A percentile compares a stretch with the other conserved stretches of the same genome.
phyloP scores from a whole-genome alignment of 2,329 filamentous ascomycete species.

The Xylariaceae sp. region DNA sequence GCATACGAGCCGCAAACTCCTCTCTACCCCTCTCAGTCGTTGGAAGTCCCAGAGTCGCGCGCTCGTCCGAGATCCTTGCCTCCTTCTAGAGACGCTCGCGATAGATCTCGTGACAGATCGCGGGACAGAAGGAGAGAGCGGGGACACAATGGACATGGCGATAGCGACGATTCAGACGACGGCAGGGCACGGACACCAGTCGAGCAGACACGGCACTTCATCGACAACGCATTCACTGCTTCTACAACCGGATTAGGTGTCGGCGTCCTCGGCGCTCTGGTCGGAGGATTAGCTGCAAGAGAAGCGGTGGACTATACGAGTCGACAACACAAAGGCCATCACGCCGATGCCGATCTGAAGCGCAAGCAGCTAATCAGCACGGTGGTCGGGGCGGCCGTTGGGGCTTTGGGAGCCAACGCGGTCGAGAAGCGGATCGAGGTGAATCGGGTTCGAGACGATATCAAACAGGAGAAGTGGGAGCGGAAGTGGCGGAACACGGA shows the following conservation, averaged over 20 bases:
- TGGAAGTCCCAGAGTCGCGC: slow-evolving; percentile 25
- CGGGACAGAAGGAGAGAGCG: slow-evolving; percentile 14
- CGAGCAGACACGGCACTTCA: slow-evolving; percentile 39
- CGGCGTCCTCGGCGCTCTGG: slow-evolving; percentile 52
- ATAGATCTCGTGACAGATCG: slow-evolving; percentile 10
- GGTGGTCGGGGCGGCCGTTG: slow-evolving; percentile 53
- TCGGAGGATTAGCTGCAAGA: slow-evolving; percentile 52
- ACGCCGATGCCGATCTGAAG: slow-evolving; percentile 30
- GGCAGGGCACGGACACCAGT: slow-evolving; percentile 34
- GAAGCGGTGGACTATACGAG: slow-evolving; percentile 45
- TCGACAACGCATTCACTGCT: slow-evolving; percentile 48
- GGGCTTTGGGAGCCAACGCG: slow-evolving; percentile 50
- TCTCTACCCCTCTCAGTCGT: slow-evolving; percentile 20
- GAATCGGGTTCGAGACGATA: slow-evolving; percentile 26
- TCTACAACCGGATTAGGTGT: slow-evolving; percentile 49
- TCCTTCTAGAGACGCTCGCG: slow-evolving; percentile 14
- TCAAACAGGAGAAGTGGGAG: slow-evolving; percentile 27
- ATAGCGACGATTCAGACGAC: slow-evolving; percentile 27
- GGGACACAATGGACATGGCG: slow-evolving; percentile 14
- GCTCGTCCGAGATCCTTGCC: slow-evolving; percentile 30
- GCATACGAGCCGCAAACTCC: slow-evolving; percentile 44
- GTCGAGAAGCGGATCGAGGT: slow-evolving; percentile 32
- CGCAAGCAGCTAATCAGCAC: slow-evolving; percentile 45
- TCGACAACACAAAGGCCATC: slow-evolving; percentile 22
- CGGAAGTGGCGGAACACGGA: slow-evolving; percentile 19